Evolutionary conservation across 2,329 filamentous ascomycete genomes (phyloP).

Genomic region (Neurospora crassa): DNA sequence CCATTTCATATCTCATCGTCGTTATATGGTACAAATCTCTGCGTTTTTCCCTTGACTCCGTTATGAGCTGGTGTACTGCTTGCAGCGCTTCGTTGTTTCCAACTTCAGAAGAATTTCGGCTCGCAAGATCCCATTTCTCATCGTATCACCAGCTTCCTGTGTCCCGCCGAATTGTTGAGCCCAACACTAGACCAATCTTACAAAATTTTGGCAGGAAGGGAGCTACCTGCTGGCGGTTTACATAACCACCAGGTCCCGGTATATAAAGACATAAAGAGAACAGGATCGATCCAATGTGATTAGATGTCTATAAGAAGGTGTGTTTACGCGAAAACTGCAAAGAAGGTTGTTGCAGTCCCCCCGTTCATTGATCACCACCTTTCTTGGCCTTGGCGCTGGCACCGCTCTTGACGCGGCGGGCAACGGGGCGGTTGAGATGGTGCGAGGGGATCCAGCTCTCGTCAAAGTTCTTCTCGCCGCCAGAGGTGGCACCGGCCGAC

Average conservation of each 20-base stretch:
- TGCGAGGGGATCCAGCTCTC: conserved; percentile 88
- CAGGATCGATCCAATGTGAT: background rate
- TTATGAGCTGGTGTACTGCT: background rate
- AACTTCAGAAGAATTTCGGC: background rate
- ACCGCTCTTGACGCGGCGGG: conserved; percentile 54
- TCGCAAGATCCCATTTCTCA: background rate
- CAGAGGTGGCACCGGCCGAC: conserved; percentile 58
- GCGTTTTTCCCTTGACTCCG: background rate
- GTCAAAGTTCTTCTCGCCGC: conserved; percentile 68
- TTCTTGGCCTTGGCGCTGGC: conserved; percentile 29
- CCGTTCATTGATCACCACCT: background rate
- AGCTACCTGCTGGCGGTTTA: background rate
- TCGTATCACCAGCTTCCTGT: background rate
- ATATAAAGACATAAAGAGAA: background rate
- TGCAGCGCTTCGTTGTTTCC: background rate
- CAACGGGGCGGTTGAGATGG: conserved; percentile 79
- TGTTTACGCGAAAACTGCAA: background rate
- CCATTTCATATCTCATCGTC: background rate
- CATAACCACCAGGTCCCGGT: background rate
- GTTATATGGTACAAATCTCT: background rate
- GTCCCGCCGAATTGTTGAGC: background rate
- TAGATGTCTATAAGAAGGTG: background rate
- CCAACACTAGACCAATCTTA: background rate
- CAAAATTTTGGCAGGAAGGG: background rate
- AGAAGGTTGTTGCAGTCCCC: background rate